phyloP scores from a whole-genome alignment of 106 monocot genomes.

The Dioscorea dumetorum region DNA sequence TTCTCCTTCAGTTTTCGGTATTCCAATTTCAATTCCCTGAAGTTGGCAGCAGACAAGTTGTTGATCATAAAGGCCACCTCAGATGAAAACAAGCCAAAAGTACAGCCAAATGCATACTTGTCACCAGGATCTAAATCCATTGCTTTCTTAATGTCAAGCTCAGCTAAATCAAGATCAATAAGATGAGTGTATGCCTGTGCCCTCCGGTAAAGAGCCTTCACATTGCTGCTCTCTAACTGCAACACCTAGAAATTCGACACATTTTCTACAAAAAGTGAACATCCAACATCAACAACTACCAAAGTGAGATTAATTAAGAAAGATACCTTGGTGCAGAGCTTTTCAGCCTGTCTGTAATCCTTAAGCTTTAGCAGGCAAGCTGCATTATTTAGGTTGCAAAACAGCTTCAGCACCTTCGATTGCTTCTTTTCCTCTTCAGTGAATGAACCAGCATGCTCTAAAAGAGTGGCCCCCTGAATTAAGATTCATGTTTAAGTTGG shows the following conservation, averaged over 20 bases:
- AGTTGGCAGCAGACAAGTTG: no score
- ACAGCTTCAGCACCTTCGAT: constrained; percentile 29
- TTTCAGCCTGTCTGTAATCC: constrained; percentile 47
- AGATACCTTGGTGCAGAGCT: constrained; percentile 46
- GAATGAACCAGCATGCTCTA: constrained; percentile 46
- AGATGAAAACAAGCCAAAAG: neutral
- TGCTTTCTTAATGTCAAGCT: constrained; percentile 75
- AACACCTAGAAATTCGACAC: constrained; percentile 31
- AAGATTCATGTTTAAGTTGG: no score
- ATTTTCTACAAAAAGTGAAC: no score
- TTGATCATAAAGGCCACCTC: neutral
- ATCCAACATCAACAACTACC: neutral
- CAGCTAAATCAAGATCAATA: constrained; percentile 73
- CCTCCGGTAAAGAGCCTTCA: constrained; percentile 76
- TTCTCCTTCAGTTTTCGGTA: constrained; percentile 60
- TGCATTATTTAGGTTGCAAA: constrained; percentile 53
- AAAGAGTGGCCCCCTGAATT: constrained; percentile 29
- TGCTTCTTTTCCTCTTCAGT: constrained; percentile 56
- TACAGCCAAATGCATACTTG: constrained; percentile 14
- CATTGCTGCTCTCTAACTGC: constrained; percentile 67
- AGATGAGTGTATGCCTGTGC: constrained; percentile 70
- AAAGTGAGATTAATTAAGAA: neutral
- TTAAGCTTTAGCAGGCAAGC: constrained; percentile 54
- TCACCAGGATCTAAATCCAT: constrained; percentile 80
- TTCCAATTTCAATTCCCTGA: constrained; percentile 70